Evolutionary conservation across 176 grass and related monocot species (phyloP), one percentile per base, ranked within the genome.

Genomic region (Avena insularis): DNA sequence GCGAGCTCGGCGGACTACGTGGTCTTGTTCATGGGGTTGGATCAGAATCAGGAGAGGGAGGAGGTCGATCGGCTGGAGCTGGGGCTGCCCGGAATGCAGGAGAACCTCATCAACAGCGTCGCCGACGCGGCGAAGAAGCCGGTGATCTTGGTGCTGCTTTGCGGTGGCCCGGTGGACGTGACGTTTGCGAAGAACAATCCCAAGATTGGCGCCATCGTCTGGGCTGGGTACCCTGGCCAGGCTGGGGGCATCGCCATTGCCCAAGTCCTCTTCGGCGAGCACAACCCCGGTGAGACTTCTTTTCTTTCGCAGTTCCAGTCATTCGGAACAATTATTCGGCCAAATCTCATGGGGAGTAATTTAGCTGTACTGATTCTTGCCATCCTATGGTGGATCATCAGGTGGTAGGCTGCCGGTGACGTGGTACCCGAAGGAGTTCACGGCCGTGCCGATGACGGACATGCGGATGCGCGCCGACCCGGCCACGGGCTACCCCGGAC

Each of bases 401-500:
- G 95, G 95, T 15, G 96, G 96, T 50, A 94, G 87, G 77, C 83
- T 98, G 35, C 96, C 96, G 19, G 86, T 95, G 74, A 98, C 96
- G 10, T 98, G 96, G 96, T 98, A 98, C 74, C 96, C 96, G 0
- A 94, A 98, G 17, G 92, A 93, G 12, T 98, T 77, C 90, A 98
- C 92, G 9, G 87, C 20, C 1, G 82, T 98, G 58, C 90, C 92
- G 1, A 98, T 98, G 96, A 98, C 93, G 29, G 92, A 95, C 75
- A 98, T 98, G 96, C 84, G 94, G 87, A 98, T 98, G 96, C 88
- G 96, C 43, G 96, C 93, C 35, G 90, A 98, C 46, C 88, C 88
- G 3, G 71, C 86, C 9, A 88, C 88, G 0, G 93, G 93, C 0
- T 98, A 98, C 82, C 96, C 96, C 0, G 96, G 96, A 2, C 88